Evolutionary conservation across 352 stramenopile species (phyloP), one percentile per base, ranked within the genome.

Genomic region (Phytopythium mirpurense): DNA sequence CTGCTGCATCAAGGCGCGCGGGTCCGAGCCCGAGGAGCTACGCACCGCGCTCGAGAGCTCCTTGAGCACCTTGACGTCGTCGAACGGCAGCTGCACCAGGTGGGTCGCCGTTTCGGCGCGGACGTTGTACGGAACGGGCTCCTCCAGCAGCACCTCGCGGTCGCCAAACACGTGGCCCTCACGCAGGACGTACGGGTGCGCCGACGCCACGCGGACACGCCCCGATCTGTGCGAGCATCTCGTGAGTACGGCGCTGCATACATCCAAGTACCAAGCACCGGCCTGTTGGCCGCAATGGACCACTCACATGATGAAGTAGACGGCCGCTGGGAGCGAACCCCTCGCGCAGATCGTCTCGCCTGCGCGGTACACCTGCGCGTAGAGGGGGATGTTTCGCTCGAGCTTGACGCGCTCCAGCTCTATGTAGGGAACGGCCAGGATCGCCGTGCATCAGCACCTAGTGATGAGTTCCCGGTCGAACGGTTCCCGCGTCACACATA

Each of bases 291-390:
- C n/a, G n/a, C n/a, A n/a, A n/a, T n/a, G n/a, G n/a, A n/a, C n/a
- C 49, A 51, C 61, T 37, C 67, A 93, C 83, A 70, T 78, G 57
- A 93, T 78, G 46, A 93, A 90, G 44, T 88, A 91, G n/a, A 91
- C 74, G 15, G 76, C 83, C 2, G 67, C 81, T 1, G 83, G 74
- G 6, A 88, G 59, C 26, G 74, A 70, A 40, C 83, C 83, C 24
- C 83, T 75, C 15, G 72, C 77, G 44, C 77, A 80, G 29, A 93
- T 80, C n/a, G 67, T 64, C 53, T 90, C 68, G 7, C 79, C 75
- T 40, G 70, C 69, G 7, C 65, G 65, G 44, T 81, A 93, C 49
- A 86, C 73, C 2, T 83, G 79, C 2, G 81, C 83, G 35, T 88
- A 89, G 7, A 94, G 48, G 34, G 81, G 81, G 14, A 86, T 89